A percentile compares a stretch with the other conserved stretches of the same genome.
phyloP scores from a whole-genome alignment of 2,329 filamentous ascomycete genomes.

The Xylariaceae sp. region DNA sequence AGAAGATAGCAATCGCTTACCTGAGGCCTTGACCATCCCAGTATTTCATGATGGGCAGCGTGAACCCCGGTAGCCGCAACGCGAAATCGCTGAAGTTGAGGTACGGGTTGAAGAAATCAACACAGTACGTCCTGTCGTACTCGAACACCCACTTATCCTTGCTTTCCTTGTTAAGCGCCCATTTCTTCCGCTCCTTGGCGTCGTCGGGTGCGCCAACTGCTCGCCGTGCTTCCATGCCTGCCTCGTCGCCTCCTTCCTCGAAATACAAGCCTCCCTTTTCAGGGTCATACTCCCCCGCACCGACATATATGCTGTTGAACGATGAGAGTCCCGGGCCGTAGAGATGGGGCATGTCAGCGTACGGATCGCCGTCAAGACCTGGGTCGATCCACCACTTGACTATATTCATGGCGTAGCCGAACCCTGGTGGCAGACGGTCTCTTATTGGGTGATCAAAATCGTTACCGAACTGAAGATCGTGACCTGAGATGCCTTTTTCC shows the following conservation, averaged over 20 bases:
- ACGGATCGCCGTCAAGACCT: constrained; percentile 86
- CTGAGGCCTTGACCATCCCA: constrained; percentile 81
- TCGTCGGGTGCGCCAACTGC: constrained; percentile 58
- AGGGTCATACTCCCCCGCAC: constrained; percentile 56
- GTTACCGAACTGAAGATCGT: constrained; percentile 89
- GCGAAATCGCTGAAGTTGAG: constrained; percentile 81
- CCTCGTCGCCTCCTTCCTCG: constrained; percentile 70
- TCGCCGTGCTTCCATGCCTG: constrained; percentile 55
- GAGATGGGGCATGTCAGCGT: constrained; percentile 83
- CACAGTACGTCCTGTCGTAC: constrained; percentile 58
- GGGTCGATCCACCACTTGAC: constrained; percentile 93
- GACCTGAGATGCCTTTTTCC: constrained; percentile 64
- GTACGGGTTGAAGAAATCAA: constrained; percentile 89
- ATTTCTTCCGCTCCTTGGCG: constrained; percentile 63
- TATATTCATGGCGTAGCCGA: constrained; percentile 82
- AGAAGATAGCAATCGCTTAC: constrained; percentile 58
- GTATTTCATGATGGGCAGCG: constrained; percentile 75
- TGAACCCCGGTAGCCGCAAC: constrained; percentile 74
- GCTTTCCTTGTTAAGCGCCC: constrained; percentile 58
- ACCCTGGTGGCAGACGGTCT: constrained; percentile 84
- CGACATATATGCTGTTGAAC: constrained; percentile 79
- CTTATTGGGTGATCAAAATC: constrained; percentile 93
- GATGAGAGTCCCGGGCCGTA: constrained; percentile 83
- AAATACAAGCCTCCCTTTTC: constrained; percentile 62
- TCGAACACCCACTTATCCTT: constrained; percentile 63